A percentile compares a stretch with the other conserved stretches of the same genome.
phyloP scores from a whole-genome alignment of 2,329 filamentous ascomycete species.

The Penicillium sclerotiorum region DNA sequence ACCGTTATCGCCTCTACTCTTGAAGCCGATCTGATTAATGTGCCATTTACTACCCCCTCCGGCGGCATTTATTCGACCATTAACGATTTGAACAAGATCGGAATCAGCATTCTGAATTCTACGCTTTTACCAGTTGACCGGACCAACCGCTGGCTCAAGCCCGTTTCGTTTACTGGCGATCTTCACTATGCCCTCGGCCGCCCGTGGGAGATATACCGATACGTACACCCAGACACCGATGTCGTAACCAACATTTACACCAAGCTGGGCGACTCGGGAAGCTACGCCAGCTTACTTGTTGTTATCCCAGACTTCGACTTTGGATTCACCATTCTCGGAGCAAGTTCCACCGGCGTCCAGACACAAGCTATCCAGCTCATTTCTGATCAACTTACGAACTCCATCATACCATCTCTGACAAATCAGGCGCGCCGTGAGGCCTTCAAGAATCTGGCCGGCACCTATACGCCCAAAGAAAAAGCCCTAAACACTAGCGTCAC shows the following conservation, averaged over 20 bases:
- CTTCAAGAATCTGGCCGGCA: conserved; percentile 27
- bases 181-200: conserved; percentile 43
- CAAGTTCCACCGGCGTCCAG: conserved; percentile 25
- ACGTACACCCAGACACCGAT: conserved; percentile 25
- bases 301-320: conserved; percentile 49
- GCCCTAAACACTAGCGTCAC: conserved; percentile 31
- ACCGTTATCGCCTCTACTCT: conserved; percentile 19
- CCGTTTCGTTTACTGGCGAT: conserved; percentile 42
- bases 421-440: conserved; percentile 35
- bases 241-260: conserved; percentile 39
- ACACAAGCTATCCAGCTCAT: conserved; percentile 16
- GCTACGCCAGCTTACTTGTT: conserved; percentile 42
- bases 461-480: conserved; percentile 27
- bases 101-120: conserved; percentile 35
- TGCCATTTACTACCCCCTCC: conserved; percentile 17
- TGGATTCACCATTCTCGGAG: conserved; percentile 46
- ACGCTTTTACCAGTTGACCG: conserved; percentile 38
- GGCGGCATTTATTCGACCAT: conserved; percentile 34
- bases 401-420: conserved; percentile 35
- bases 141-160: conserved; percentile 48
- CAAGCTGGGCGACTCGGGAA: conserved; percentile 47
- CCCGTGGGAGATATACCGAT: conserved; percentile 49
- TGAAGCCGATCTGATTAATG: not conserved
- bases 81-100: conserved; percentile 40
- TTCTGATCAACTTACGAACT: conserved; percentile 30